phyloP scores from a whole-genome alignment of 2,329 filamentous ascomycete species.

The Anisogramma anomala region DNA sequence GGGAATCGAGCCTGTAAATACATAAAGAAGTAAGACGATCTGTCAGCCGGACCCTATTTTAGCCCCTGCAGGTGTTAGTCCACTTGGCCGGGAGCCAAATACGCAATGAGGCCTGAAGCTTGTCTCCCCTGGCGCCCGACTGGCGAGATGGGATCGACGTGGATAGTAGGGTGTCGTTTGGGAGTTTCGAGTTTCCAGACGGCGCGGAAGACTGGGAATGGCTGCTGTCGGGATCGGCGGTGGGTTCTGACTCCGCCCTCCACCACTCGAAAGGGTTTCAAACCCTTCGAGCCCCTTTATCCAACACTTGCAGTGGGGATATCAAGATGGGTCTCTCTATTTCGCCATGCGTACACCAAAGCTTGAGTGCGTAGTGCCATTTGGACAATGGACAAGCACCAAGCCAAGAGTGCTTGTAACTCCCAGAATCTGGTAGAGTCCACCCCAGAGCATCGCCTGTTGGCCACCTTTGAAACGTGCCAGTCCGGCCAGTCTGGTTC shows the following conservation, averaged over 20 bases:
- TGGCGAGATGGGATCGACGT: neutral
- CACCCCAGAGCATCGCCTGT: neutral
- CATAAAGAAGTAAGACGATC: slow-evolving; percentile 16
- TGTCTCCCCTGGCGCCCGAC: slow-evolving; percentile 2
- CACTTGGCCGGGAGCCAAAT: slow-evolving; percentile 9
- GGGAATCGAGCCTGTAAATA: slow-evolving; percentile 22
- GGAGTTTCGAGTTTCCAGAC: slow-evolving; percentile 9
- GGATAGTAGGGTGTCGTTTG: slow-evolving; percentile 4
- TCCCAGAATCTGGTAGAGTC: neutral
- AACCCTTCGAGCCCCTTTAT: neutral
- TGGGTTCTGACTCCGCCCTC: neutral
- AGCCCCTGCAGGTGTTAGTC: slow-evolving; percentile 5
- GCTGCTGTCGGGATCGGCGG: neutral
- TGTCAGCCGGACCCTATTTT: slow-evolving; percentile 17
- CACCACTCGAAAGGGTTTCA: neutral
- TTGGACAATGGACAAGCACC: neutral
- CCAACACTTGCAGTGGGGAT: neutral
- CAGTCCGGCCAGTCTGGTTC: neutral
- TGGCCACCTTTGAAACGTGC: neutral
- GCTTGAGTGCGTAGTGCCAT: neutral
- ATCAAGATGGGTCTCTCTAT: neutral
- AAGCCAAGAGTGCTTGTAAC: neutral
- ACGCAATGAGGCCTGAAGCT: slow-evolving; percentile 13
- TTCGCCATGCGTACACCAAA: neutral
- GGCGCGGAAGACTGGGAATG: neutral